Conservation (phyloP, 495 filamentous ascomycete genomes). For the Aspergillus sclerotioniger region DNA sequence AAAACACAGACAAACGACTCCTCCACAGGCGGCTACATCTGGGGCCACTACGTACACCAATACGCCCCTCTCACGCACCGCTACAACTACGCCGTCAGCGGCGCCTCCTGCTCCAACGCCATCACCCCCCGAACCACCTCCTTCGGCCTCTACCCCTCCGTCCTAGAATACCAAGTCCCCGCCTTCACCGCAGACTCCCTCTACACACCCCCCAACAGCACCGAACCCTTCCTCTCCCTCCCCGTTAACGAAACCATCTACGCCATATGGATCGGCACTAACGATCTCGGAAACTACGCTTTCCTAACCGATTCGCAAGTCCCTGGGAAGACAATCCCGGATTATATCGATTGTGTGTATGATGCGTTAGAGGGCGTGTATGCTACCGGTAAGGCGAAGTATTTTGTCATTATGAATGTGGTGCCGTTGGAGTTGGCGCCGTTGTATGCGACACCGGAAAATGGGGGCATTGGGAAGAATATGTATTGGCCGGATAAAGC, state of each 20-base stretch:
- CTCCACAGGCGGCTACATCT: slow-evolving; percentile 62
- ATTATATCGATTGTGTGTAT: slow-evolving; percentile 67
- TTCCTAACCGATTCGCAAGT: slow-evolving; percentile 63
- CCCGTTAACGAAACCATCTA: slow-evolving; percentile 62
- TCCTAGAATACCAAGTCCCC: slow-evolving; percentile 65
- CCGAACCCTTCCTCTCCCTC: slow-evolving; percentile 49
- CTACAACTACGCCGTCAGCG: slow-evolving; percentile 72
- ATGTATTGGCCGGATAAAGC: slow-evolving; percentile 62
- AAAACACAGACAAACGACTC: slow-evolving; percentile 39
- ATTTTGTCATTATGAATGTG: slow-evolving; percentile 67
- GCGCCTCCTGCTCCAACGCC: slow-evolving; percentile 68
- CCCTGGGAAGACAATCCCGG: slow-evolving; percentile 53
- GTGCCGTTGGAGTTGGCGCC: slow-evolving; percentile 62
- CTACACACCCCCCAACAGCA: slow-evolving; percentile 32
- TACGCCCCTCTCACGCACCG: slow-evolving; percentile 51
- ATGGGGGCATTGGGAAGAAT: slow-evolving; percentile 49
- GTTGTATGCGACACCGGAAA: slow-evolving; percentile 51
- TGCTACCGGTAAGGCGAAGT: slow-evolving; percentile 55
- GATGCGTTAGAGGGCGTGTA: slow-evolving; percentile 57
- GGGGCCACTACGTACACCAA: slow-evolving; percentile 60
- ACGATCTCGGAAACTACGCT: slow-evolving; percentile 63
- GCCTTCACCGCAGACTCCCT: slow-evolving; percentile 63
- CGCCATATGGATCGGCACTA: slow-evolving; percentile 75
- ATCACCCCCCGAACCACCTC: slow-evolving; percentile 53
- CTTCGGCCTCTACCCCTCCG: slow-evolving; percentile 54